Base-by-base conservation (phyloP, 148 eudicot species). In the Vaccinium darrowii region DNA sequence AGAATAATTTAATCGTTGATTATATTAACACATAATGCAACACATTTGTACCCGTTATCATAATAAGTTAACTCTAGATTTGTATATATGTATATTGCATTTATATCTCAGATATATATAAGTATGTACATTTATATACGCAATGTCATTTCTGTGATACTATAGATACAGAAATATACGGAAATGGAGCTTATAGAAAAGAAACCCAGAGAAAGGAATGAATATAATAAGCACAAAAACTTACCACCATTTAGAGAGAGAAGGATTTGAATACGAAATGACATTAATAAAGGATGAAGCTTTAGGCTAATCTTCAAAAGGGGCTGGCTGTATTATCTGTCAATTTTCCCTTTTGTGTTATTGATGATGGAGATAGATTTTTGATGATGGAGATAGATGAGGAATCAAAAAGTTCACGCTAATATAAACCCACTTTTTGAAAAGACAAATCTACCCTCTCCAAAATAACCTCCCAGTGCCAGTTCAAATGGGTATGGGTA, bases 181-280 rank as follows among this genome's bases (percentile, higher is more conserved):
- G 33, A 14, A 73, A 18, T 43, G 19, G 54, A 18, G 11, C 43
- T 13, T 9, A 69, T 69, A 60, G 25, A 43, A 80, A 8, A 56
- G 27, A 54, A 73, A 72, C 56, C 80, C 73, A 80, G 79, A 73
- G 33, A 57, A 56, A 76, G 84, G 73, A 73, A 85, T 30, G 86
- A 50, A 62, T 85, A 85, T 81, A 85, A 72, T 74, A 82, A 77
- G 58, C 47, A 65, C 12, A 63, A 7, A 63, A 53, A 76, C 87
- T 82, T 86, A 82, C 87, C 87, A 76, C 76, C 21, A 15, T 57
- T 49, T 43, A 63, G 87, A 80, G 80, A 81, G 80, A 75, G 56
- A 82, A 60, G 43, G 77, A 39, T 30, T 43, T 51, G 83, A 53
- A 33, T 54, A 56, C 62, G 73, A 80, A 50, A 80, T 71, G 23